Percentiles rank a stretch among this genome's conserved stretches.
Evolutionary conservation across 768 basidiomycete genomes (phyloP).

Genomic region (Artomyces pyxidatus): DNA sequence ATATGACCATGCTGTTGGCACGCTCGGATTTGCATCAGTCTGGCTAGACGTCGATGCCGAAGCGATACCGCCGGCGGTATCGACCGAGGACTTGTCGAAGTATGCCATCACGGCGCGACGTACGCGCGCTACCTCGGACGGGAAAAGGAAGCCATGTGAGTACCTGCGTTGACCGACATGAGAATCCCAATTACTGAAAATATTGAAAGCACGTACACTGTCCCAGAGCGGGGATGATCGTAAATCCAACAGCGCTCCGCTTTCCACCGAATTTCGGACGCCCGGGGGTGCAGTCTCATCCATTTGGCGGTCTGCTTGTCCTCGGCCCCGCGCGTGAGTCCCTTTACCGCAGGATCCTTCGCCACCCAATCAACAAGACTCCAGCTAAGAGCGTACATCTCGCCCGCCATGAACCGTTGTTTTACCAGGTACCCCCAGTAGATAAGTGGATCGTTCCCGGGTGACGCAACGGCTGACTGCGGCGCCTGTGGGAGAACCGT

Average conservation of each 20-base stretch:
- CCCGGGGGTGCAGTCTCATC: conserved; percentile 81
- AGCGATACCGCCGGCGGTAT: conserved; percentile 1
- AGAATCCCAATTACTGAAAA: too few relatives aligned
- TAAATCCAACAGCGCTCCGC: conserved; percentile 97
- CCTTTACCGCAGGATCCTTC: conserved; percentile 60
- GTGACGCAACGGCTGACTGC: conserved; percentile 8
- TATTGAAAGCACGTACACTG: conserved; percentile 55
- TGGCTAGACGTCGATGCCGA: conserved; percentile 19
- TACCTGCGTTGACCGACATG: too few relatives aligned
- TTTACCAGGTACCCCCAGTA: conserved; percentile 92
- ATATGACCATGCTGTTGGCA: conserved; percentile 59
- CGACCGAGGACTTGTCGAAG: conserved; percentile 36
- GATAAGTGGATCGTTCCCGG: conserved; percentile 54
- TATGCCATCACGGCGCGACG: conserved; percentile 46
- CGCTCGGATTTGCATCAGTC: conserved; percentile 21
- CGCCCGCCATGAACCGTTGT: conserved; percentile 92
- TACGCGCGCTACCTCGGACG: conserved; percentile 73
- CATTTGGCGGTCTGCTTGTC: conserved; percentile 91
- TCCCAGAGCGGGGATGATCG: conserved; percentile 90
- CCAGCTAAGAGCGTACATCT: conserved; percentile 86
- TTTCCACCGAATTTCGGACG: conserved; percentile 76
- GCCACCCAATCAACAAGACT: conserved; percentile 83
- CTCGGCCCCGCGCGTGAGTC: conserved; percentile 72
- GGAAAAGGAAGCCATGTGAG: conserved; percentile 92
- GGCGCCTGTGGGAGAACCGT: conserved; percentile 6